Evolutionary conservation across 176 grass and related monocot species (phyloP).

Genomic region (Carex littledalei): DNA sequence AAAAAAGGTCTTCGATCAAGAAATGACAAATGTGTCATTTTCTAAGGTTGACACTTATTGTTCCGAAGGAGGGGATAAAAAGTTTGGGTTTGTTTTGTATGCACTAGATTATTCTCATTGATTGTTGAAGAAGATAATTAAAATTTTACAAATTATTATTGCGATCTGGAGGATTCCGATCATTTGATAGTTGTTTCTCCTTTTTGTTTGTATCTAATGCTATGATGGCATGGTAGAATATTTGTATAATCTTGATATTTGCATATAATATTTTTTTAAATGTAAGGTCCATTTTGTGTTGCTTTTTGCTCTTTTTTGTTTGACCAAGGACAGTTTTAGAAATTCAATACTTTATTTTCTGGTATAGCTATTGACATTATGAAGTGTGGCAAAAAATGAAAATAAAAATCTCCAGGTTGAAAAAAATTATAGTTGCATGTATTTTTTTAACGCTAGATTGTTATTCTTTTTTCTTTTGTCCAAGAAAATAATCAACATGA

Average conservation of each 20-base stretch:
- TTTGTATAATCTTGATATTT: not conserved
- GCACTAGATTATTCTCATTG: constrained; percentile 2
- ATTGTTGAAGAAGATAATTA: not conserved
- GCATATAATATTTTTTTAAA: not conserved
- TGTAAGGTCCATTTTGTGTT: not conserved
- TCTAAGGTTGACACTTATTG: not conserved
- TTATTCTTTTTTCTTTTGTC: not conserved
- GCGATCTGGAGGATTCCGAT: not conserved
- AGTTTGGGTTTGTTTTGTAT: not conserved
- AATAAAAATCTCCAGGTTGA: not conserved
- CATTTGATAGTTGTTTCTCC: not conserved
- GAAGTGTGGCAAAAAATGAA: not conserved
- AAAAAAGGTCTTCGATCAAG: not conserved
- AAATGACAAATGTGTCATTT: not conserved
- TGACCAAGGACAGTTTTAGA: not conserved
- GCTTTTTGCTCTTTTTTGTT: not conserved
- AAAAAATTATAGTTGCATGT: not conserved
- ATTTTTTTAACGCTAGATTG: not conserved
- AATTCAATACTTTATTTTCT: not conserved
- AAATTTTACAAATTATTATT: not conserved
- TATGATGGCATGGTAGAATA: not conserved
- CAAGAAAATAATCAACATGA: not conserved
- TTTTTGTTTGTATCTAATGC: not conserved
- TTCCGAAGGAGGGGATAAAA: not conserved
- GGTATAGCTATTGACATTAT: not conserved